Evolutionary conservation across 306 rosid species (phyloP), one percentile per base, ranked within the genome.

Genomic region (Cyamopsis tetragonoloba): DNA sequence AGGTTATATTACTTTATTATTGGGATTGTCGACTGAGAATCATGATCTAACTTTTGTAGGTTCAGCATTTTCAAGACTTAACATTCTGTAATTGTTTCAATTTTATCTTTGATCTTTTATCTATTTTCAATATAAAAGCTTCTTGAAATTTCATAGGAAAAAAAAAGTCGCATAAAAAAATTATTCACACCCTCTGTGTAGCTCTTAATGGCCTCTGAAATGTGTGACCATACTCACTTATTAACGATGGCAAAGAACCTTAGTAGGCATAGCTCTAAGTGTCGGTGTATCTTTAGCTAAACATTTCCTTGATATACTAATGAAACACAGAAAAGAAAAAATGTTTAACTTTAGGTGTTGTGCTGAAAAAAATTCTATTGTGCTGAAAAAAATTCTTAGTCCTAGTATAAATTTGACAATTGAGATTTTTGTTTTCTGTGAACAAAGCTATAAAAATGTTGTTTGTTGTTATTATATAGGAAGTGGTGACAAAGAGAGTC

Each of bases 41-140:
- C 67, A 4, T 47, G 68, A 14, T 46, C 50, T 53, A 62, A 44
- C n/a, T 11, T 57, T 38, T 78, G 28, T 23, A 63, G 27, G 60
- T 42, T 43, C 7, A 66, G 49, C 55, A 41, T 42, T 50, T 38
- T 55, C 47, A 55, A 53, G 51, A 15, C 30, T 15, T 66, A 19
- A 11, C 28, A 54, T 62, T 62, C 15, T 53, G 28, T 23, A 26
- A 43, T 17, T 22, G n/a, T n/a, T 63, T 22, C 15, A 9, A 68
- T 53, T 28, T 11, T 19, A n/a, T n/a, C n/a, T n/a, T n/a, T n/a
- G n/a, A n/a, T n/a, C n/a, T n/a, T n/a, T n/a, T n/a, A n/a, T n/a
- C n/a, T n/a, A n/a, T n/a, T n/a, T n/a, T n/a, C n/a, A n/a, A n/a
- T n/a, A n/a, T n/a, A n/a, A n/a, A n/a, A n/a, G n/a, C n/a, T n/a